Percentiles rank a stretch among this genome's conserved stretches.
phyloP scores from a whole-genome alignment of 805 yeast genomes.

The Candida dajiaensis region DNA sequence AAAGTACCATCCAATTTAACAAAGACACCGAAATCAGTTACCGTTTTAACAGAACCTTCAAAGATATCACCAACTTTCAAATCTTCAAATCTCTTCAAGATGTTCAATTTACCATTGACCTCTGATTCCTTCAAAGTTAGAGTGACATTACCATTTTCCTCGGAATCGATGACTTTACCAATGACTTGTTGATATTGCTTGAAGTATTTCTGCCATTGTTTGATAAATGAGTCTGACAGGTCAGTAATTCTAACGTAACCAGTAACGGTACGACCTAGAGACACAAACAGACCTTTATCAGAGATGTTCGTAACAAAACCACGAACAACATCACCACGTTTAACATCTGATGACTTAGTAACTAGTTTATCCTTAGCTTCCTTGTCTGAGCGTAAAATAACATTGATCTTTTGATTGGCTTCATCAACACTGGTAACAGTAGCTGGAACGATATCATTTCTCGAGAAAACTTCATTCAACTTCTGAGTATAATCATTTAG shows the following conservation, averaged over 20 bases:
- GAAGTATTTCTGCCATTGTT: conserved; percentile 83
- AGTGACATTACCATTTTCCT: conserved; percentile 57
- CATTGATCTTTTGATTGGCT: conserved; percentile 46
- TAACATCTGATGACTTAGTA: conserved; percentile 44
- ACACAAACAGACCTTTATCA: conserved; percentile 71
- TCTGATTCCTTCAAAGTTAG: conserved; percentile 79
- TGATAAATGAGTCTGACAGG: conserved; percentile 72
- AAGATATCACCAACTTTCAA: conserved; percentile 62
- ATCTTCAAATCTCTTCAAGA: conserved; percentile 58
- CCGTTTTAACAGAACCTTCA: conserved; percentile 74
- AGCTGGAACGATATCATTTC: conserved; percentile 53
- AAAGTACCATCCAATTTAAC: conserved; percentile 71
- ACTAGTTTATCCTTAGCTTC: conserved; percentile 48
- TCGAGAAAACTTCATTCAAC: conserved; percentile 41
- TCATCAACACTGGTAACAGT: conserved; percentile 37
- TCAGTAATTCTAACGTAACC: conserved; percentile 81
- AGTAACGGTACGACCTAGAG: conserved; percentile 61
- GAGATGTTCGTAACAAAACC: conserved; percentile 78
- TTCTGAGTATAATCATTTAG: conserved; percentile 56
- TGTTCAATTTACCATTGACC: conserved; percentile 60
- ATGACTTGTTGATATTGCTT: conserved; percentile 63
- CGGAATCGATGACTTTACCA: conserved; percentile 65
- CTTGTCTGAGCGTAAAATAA: conserved; percentile 50
- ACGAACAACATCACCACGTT: conserved; percentile 65
- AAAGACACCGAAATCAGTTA: conserved; percentile 88